A percentile compares a stretch with the other conserved stretches of the same genome.
Conservation (phyloP, 371 early-diverging fungal genomes). For the Fennellomyces sp. region DNA sequence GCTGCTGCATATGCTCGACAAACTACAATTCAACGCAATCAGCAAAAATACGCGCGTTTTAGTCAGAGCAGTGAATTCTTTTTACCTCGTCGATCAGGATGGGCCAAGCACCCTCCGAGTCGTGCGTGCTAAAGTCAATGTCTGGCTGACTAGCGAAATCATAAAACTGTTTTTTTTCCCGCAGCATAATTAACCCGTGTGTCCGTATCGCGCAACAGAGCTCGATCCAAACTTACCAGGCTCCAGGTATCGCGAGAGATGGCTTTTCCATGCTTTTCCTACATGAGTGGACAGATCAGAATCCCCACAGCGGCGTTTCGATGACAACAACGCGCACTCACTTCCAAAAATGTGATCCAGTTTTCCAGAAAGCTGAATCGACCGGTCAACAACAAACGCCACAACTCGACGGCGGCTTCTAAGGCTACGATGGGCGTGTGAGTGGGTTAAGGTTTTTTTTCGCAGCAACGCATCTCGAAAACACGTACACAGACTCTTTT, state of each 20-base stretch:
- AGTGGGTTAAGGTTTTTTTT: too few relatives aligned
- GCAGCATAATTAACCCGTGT: too few relatives aligned
- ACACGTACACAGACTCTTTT: slow-evolving; percentile 79
- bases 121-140: slow-evolving; percentile 67
- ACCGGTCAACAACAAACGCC: slow-evolving; percentile 68
- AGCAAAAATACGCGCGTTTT: not conserved
- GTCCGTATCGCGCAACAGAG: too few relatives aligned
- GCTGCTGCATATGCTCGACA: slow-evolving; percentile 16
- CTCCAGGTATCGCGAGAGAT: slow-evolving; percentile 89
- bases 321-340: slow-evolving; percentile 14
- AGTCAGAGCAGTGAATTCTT: not conserved
- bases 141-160: slow-evolving; percentile 74
- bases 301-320: not conserved
- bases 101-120: slow-evolving; percentile 86
- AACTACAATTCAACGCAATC: slow-evolving; percentile 3
- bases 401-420: slow-evolving; percentile 77
- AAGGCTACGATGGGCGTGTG: slow-evolving; percentile 65
- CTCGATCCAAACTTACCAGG: slow-evolving; percentile 49
- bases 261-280: slow-evolving; percentile 76
- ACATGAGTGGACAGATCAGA: slow-evolving; percentile 1
- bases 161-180: too few relatives aligned
- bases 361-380: slow-evolving; percentile 65
- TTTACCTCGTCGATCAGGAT: slow-evolving; percentile 75
- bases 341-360: slow-evolving; percentile 76
- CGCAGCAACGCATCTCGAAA: too few relatives aligned